phyloP scores from a whole-genome alignment of 2,329 filamentous ascomycete species.

The Phyllosticta citriasiana region DNA sequence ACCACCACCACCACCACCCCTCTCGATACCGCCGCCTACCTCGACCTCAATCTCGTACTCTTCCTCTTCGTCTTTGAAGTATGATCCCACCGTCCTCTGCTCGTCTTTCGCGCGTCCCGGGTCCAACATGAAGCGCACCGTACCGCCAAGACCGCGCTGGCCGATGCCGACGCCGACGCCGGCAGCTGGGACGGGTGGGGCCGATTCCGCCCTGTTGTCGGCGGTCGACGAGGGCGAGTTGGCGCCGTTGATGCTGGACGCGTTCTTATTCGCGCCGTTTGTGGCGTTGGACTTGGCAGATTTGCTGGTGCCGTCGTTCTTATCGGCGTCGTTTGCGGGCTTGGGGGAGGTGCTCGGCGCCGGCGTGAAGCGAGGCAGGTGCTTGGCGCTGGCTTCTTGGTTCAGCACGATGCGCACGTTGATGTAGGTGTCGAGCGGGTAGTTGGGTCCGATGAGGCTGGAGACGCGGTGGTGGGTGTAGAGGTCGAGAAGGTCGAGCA shows the following conservation, averaged over 20 bases:
- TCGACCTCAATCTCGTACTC: constrained; percentile 73
- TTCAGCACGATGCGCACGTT: constrained; percentile 81
- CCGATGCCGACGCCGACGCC: constrained; percentile 25
- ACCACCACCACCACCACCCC: neutral
- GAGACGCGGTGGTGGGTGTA: constrained; percentile 74
- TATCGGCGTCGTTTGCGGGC: constrained; percentile 10
- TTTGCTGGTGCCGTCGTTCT: constrained; percentile 14
- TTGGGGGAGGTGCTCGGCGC: constrained; percentile 36
- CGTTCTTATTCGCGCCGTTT: neutral
- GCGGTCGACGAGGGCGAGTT: constrained; percentile 22
- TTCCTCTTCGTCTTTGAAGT: constrained; percentile 64
- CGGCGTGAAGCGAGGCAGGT: constrained; percentile 36
- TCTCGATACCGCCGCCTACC: constrained; percentile 19
- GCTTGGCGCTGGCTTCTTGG: constrained; percentile 56
- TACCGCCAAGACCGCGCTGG: constrained; percentile 52
- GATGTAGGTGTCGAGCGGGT: constrained; percentile 70
- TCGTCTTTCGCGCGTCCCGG: constrained; percentile 65
- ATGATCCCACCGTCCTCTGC: constrained; percentile 54
- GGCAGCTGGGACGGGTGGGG: constrained; percentile 20
- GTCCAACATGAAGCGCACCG: constrained; percentile 83
- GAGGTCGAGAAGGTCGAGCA: constrained; percentile 82
- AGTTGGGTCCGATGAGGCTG: constrained; percentile 63
- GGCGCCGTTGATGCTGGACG: constrained; percentile 5
- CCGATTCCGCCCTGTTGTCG: constrained; percentile 13
- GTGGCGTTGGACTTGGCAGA: constrained; percentile 24